Evolutionary conservation across 176 grass and related monocot species (phyloP).

Genomic region (Tuctoria greenei): DNA sequence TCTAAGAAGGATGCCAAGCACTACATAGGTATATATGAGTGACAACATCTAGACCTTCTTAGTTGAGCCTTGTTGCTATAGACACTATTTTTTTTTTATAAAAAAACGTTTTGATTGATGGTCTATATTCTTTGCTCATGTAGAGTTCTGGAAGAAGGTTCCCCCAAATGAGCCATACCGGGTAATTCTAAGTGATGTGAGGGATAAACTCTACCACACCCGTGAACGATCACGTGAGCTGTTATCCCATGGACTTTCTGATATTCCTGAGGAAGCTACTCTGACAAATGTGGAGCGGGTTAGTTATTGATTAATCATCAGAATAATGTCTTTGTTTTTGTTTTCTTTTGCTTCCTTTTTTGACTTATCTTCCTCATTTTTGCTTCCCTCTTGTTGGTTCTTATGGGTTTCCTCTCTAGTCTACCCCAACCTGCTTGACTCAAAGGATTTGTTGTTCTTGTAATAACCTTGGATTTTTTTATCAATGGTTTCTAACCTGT

Average conservation of each 20-base stretch:
- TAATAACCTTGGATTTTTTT: not conserved
- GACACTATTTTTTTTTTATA: no score
- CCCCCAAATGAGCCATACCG: slow-evolving; percentile 76
- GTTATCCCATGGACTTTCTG: slow-evolving; percentile 50
- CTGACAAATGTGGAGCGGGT: slow-evolving; percentile 62
- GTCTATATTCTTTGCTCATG: not conserved
- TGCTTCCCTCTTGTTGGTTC: no score
- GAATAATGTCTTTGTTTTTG: no score
- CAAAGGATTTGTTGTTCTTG: no score
- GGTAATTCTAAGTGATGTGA: slow-evolving; percentile 66
- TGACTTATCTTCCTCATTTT: no score
- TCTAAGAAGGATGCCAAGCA: slow-evolving; percentile 59
- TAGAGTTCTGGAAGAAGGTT: slow-evolving; percentile 89
- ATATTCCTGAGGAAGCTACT: slow-evolving; percentile 42
- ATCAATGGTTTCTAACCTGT: not conserved
- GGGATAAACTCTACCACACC: slow-evolving; percentile 79
- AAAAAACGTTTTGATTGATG: no score
- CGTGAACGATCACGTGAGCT: slow-evolving; percentile 64
- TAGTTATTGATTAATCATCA: no score
- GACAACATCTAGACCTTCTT: no score
- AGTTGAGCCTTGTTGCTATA: no score
- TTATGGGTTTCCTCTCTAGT: no score
- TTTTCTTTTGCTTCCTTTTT: no score
- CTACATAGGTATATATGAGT: slow-evolving; percentile 59
- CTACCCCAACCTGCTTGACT: no score